phyloP scores from a whole-genome alignment of 805 yeast species.

The Hanseniaspora vineae region DNA sequence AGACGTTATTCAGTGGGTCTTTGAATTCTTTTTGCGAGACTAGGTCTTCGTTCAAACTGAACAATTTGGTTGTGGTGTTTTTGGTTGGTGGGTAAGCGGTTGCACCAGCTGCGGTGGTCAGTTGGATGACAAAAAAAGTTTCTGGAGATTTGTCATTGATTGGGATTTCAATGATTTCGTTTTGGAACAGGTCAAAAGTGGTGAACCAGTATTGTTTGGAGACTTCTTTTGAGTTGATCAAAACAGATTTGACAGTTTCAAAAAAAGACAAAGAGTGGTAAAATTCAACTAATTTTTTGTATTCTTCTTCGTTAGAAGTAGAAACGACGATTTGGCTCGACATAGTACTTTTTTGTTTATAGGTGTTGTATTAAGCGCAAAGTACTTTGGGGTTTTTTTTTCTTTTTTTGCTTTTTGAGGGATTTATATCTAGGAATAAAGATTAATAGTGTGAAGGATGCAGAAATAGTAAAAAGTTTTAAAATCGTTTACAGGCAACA shows the following conservation, averaged over 20 bases:
- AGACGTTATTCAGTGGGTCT: slow-evolving; percentile 2
- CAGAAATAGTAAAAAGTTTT: too few relatives aligned
- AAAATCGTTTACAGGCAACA: too few relatives aligned
- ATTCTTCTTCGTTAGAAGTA: slow-evolving; percentile 2
- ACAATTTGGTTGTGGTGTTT: neutral
- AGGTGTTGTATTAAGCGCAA: too few relatives aligned
- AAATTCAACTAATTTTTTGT: neutral
- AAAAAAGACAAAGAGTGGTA: neutral
- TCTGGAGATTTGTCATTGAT: neutral
- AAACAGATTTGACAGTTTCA: neutral
- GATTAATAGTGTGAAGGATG: too few relatives aligned
- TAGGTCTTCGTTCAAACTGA: neutral
- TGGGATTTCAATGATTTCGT: neutral
- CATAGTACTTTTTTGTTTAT: neutral
- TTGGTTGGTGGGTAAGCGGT: neutral
- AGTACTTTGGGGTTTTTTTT: too few relatives aligned
- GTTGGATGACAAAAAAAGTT: neutral
- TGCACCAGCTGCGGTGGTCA: slow-evolving; percentile 2
- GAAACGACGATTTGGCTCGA: slow-evolving; percentile 2
- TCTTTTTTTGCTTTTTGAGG: too few relatives aligned
- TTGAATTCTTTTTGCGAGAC: neutral
- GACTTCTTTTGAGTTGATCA: neutral
- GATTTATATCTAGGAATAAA: too few relatives aligned
- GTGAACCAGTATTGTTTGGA: slow-evolving; percentile 5
- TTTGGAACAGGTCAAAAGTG: slow-evolving; percentile 3